Evolutionary conservation across 2,329 filamentous ascomycete genomes (phyloP).

Genomic region (Nemania abortiva): DNA sequence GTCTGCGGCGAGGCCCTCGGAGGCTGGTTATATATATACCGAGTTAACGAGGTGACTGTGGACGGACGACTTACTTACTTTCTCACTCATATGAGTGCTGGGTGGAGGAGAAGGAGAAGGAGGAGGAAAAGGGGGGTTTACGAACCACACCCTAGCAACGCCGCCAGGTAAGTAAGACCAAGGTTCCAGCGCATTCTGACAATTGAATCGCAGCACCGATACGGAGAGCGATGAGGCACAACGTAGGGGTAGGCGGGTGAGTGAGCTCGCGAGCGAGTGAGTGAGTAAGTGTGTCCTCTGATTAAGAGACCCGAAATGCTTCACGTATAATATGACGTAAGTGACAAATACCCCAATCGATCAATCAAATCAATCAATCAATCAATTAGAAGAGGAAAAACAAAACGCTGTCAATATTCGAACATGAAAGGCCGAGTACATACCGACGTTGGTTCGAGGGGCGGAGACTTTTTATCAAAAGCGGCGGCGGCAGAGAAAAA

Average conservation of each 20-base stretch:
- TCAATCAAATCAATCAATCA: too few species aligned
- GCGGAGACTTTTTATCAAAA: not conserved
- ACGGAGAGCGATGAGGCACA: not conserved
- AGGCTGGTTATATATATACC: conserved; percentile 19
- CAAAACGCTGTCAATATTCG: not conserved
- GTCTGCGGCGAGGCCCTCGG: conserved; percentile 41
- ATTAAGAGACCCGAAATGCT: not conserved
- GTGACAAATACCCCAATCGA: not conserved
- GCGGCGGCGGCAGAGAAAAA: conserved; percentile 4
- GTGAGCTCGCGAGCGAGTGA: too few species aligned
- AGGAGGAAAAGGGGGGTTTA: too few species aligned
- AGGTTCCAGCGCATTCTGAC: conserved; percentile 47
- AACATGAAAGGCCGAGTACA: not conserved
- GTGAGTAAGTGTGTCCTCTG: too few species aligned
- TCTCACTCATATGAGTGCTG: too few species aligned
- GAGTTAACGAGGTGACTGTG: too few species aligned
- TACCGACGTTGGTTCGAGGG: not conserved
- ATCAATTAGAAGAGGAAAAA: too few species aligned
- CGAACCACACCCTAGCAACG: conserved; percentile 46
- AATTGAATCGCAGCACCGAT: not conserved
- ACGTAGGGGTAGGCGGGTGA: not conserved
- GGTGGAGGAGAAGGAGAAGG: too few species aligned
- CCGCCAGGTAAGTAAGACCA: conserved; percentile 40
- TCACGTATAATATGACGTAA: conserved; percentile 17
- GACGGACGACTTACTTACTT: too few species aligned